Percentiles rank a stretch among this genome's conserved stretches.
Evolutionary conservation across 371 early-diverging fungal genomes (phyloP).

Genomic region (Mucor saturninus): DNA sequence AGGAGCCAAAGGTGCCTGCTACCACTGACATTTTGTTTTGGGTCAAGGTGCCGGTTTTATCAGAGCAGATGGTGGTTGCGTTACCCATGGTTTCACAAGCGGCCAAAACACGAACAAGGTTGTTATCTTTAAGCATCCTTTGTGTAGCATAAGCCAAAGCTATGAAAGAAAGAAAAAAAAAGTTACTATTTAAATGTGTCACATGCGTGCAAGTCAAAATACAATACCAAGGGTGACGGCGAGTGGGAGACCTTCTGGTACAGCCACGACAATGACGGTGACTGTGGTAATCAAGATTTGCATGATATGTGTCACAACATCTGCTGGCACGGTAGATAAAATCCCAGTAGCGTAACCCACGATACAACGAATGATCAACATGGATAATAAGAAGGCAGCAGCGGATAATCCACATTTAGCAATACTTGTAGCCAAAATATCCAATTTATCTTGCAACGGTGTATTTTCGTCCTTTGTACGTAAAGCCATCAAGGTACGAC

Average conservation of each 20-base stretch:
- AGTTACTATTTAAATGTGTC: not conserved
- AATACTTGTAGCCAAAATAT: constrained; percentile 67
- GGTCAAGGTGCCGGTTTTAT: constrained; percentile 92
- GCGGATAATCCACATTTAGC: constrained; percentile 70
- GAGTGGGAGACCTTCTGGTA: constrained; percentile 83
- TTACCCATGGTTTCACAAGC: constrained; percentile 96
- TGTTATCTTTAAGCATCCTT: constrained; percentile 90
- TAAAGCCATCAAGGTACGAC: constrained; percentile 76
- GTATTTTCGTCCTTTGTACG: constrained; percentile 63
- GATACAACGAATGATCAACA: constrained; percentile 64
- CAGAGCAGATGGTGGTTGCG: constrained; percentile 90
- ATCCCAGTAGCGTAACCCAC: constrained; percentile 26
- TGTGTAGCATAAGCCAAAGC: constrained; percentile 81
- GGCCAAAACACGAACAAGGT: constrained; percentile 84
- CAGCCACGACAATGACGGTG: constrained; percentile 79
- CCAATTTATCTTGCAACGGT: constrained; percentile 73
- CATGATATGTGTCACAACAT: constrained; percentile 54
- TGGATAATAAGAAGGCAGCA: constrained; percentile 63
- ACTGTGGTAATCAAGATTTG: constrained; percentile 71
- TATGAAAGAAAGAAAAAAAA: constrained; percentile 30
- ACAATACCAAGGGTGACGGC: constrained; percentile 69
- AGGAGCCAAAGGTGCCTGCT: constrained; percentile 63
- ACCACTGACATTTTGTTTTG: constrained; percentile 92
- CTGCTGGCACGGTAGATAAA: constrained; percentile 27
- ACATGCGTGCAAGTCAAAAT: no score